Evolutionary conservation across 2,329 filamentous ascomycete genomes (phyloP).

Genomic region (Hirsutella minnesotensis): DNA sequence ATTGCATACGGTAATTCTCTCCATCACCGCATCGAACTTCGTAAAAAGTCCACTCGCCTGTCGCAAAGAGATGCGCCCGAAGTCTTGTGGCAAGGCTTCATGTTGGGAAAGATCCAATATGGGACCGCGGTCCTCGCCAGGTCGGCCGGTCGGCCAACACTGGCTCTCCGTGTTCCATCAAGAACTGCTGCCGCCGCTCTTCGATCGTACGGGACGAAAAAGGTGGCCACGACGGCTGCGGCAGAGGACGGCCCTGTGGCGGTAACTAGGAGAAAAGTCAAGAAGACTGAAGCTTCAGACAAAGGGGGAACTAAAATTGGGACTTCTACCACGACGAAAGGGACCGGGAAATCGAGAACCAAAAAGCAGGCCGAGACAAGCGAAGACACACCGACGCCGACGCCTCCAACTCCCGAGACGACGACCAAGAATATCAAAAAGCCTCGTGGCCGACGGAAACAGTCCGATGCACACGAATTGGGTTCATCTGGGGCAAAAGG

Average conservation of each 20-base stretch:
- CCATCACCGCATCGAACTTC: background rate
- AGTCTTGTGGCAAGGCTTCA: slow-evolving; percentile 1
- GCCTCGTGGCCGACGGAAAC: background rate
- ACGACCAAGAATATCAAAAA: no score
- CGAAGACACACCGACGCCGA: background rate
- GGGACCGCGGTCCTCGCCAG: slow-evolving; percentile 4
- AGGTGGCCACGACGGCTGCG: background rate
- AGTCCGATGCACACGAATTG: no score
- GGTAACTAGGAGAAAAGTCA: no score
- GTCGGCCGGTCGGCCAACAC: slow-evolving; percentile 3
- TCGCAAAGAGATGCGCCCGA: background rate
- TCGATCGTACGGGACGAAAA: background rate
- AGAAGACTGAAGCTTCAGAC: no score
- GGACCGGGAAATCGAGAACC: no score
- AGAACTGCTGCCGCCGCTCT: slow-evolving; percentile 1
- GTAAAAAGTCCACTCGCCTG: background rate
- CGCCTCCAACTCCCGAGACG: background rate
- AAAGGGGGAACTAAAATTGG: no score
- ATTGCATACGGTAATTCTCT: no score
- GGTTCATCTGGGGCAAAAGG: no score
- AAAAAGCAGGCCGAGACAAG: no score
- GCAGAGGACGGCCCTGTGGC: no score
- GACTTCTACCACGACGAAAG: no score
- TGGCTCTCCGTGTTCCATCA: slow-evolving; percentile 3
- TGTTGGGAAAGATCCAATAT: slow-evolving; percentile 6